Base-by-base conservation (phyloP, 2,329 filamentous ascomycete species). In the Colletotrichum siamense region DNA sequence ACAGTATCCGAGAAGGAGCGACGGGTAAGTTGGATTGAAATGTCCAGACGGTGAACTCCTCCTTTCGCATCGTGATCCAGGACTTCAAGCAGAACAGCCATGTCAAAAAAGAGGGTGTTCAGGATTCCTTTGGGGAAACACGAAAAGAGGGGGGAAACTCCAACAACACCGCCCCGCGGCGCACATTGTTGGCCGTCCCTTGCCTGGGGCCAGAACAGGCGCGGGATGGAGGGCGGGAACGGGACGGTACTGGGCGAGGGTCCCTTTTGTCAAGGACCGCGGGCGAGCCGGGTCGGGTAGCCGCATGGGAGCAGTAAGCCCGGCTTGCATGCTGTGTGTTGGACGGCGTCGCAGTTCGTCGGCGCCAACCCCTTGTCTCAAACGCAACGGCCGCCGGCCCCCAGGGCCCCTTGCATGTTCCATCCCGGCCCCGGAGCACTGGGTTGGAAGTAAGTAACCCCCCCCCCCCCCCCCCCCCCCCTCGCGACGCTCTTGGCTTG, bases 271-370 rank as follows among this genome's bases (percentile, higher is more conserved):
- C 26, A 57, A 32, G 72, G 44, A 22, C 44, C 44, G 44, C 69
- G 44, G 70, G 28, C 59, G 57, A 9, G 44, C 39, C 70, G 70
- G 57, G 64, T 73, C 73, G 73, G 73, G 44, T 65, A 59, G 73
- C 70, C 22, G 73, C 73, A 76, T 73, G 39, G 30, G 32, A 52
- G 30, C 22, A 62, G 32, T 52, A 52, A 52, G 44, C 44, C 44
- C 44, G 24, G 28, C 26, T 18, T 30, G 18, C 57, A 61, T 61
- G 57, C 16, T 61, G 57, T 61, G 44, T 52, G 44, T 52, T 52
- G 44, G 44, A 52, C 55, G 44, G n/a, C 55, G 55, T 59, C 7
- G 55, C 28, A 62, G 28, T 59, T 59, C 59, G 59, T 30, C 59
- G 55, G 13, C 22, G 22, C 55, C 22, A 59, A 26, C 52, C 44